phyloP scores from a whole-genome alignment of 768 basidiomycete species.

The Tubosaeta brunneosetosa region DNA sequence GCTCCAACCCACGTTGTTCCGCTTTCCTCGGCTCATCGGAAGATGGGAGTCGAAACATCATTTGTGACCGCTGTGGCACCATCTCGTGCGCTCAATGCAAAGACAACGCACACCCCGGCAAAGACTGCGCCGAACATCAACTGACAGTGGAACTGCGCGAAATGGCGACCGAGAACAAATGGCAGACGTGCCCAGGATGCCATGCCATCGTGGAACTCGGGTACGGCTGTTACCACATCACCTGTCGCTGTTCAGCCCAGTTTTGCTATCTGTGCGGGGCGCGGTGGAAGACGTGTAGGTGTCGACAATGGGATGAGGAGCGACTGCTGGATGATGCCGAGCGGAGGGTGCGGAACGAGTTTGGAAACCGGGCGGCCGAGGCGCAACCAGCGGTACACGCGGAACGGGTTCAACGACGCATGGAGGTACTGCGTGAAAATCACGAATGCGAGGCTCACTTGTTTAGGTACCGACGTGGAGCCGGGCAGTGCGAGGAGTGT shows the following conservation, averaged over 20 bases:
- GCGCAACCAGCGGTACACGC: conserved; percentile 15
- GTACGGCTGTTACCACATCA: conserved; percentile 63
- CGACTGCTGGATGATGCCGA: conserved; percentile 29
- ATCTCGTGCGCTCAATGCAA: conserved; percentile 49
- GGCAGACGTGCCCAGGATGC: conserved; percentile 66
- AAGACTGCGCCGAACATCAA: conserved; percentile 40
- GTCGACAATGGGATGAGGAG: conserved; percentile 61
- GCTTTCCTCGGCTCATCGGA: conserved; percentile 45
- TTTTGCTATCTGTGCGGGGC: conserved; percentile 66
- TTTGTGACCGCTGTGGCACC: conserved; percentile 39
- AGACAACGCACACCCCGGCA: conserved; percentile 36
- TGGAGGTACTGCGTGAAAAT: conserved; percentile 39
- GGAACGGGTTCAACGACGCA: conserved; percentile 18
- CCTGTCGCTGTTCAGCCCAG: conserved; percentile 43
- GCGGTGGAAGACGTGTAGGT: conserved; percentile 58
- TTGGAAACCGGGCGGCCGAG: conserved; percentile 11
- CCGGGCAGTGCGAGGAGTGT: conserved; percentile 46
- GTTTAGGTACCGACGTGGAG: conserved; percentile 44
- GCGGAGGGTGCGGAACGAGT: conserved; percentile 23
- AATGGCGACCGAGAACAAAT: conserved; percentile 42
- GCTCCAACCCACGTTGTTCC: conserved; percentile 47
- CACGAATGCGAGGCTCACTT: conserved; percentile 49
- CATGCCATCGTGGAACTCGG: conserved; percentile 50
- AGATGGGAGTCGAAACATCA: conserved; percentile 12
- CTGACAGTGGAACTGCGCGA: conserved; percentile 39